phyloP scores from a whole-genome alignment of 345 rosid genomes.

The Melastoma malabathricum region DNA sequence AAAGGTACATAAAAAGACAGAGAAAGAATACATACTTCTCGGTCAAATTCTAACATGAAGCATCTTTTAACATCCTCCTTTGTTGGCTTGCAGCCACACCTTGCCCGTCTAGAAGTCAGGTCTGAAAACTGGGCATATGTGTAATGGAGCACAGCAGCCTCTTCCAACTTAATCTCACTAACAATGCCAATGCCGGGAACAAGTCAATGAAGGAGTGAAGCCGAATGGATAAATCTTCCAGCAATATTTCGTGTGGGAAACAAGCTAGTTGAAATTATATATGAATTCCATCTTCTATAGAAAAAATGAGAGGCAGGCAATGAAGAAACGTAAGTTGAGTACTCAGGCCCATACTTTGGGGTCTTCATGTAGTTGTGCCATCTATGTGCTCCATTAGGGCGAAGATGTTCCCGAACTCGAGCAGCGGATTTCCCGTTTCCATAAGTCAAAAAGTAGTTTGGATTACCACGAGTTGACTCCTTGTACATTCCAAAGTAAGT shows the following conservation, averaged over 20 bases:
- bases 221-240: no score
- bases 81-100: constrained; percentile 97
- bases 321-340: not conserved
- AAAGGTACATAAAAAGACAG: constrained; percentile 4
- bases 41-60: constrained; percentile 93
- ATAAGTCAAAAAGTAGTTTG: constrained; percentile 88
- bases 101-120: constrained; percentile 82
- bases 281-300: not conserved
- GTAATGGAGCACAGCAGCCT: constrained; percentile 90
- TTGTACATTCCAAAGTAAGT: constrained; percentile 87
- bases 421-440: constrained; percentile 94
- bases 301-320: not conserved
- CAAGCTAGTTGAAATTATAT: no score
- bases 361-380: constrained; percentile 95
- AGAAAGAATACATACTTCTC: constrained; percentile 51
- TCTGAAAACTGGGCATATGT: constrained; percentile 89
- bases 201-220: no score
- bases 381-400: constrained; percentile 98
- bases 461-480: constrained; percentile 85
- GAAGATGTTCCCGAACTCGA: constrained; percentile 76
- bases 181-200: constrained; percentile 1
- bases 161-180: constrained; percentile 86
- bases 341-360: constrained; percentile 45
- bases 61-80: constrained; percentile 95
- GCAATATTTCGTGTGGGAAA: no score